These are phyloP conservation scores for Phytophthora crassamura DNA, from an alignment of 352 stramenopile species.

Conservation along the genomic window DNA sequence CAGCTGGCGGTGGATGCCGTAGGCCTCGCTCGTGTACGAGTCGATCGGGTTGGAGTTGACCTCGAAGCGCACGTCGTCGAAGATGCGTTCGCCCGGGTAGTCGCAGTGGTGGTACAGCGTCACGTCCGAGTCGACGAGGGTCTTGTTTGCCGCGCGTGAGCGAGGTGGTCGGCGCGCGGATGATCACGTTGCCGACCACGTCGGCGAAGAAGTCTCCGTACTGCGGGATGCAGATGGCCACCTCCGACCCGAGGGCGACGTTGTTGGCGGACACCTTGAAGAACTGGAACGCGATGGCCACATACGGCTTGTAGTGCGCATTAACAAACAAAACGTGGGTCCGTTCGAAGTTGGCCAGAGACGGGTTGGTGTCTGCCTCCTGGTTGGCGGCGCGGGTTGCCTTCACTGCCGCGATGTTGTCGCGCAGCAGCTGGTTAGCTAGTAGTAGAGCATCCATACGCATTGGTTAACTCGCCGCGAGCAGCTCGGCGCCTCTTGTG, in stretches of 20 bases:
- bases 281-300: slow-evolving; percentile 22
- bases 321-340: slow-evolving; percentile 24
- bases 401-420: slow-evolving; percentile 22
- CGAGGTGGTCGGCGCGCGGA: slow-evolving; percentile 9
- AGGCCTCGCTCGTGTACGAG: slow-evolving; percentile 17
- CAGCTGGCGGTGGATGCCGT: slow-evolving; percentile 15
- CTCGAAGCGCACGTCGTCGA: slow-evolving; percentile 16
- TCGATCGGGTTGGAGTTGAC: slow-evolving; percentile 23
- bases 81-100: slow-evolving; percentile 19
- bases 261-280: slow-evolving; percentile 21
- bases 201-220: slow-evolving; percentile 28
- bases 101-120: slow-evolving; percentile 18
- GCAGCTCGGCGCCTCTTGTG: too few relatives aligned
- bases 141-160: background rate
- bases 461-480: too few relatives aligned
- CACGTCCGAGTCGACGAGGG: background rate
- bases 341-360: slow-evolving; percentile 14
- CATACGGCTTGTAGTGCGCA: slow-evolving; percentile 23
- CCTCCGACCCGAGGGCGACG: slow-evolving; percentile 18
- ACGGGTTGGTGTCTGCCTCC: background rate
- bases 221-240: slow-evolving; percentile 16
- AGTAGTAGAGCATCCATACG: slow-evolving; percentile 16
- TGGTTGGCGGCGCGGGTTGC: background rate
- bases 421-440: slow-evolving; percentile 19
- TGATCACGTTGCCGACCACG: slow-evolving; percentile 20